Conservation (phyloP, 495 filamentous ascomycete species). For the Terfezia claveryi region DNA sequence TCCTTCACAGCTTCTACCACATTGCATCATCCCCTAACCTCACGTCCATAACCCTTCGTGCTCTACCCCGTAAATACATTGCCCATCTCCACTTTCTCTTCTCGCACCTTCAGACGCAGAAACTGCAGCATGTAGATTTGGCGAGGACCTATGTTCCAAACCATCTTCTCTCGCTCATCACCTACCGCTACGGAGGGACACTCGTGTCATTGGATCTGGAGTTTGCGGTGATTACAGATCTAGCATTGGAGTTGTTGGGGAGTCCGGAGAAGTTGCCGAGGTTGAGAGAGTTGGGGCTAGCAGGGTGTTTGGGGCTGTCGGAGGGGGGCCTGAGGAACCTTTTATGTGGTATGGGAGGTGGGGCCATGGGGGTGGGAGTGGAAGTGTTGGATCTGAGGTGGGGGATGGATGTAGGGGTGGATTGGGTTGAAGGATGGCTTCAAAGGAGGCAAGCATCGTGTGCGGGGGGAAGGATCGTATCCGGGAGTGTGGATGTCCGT, state of each 20-base stretch:
- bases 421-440: not conserved
- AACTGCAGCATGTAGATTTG: not conserved
- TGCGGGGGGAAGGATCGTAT: not conserved
- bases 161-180: not conserved
- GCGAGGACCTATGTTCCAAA: not conserved
- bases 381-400: not conserved
- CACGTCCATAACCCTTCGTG: too few species aligned
- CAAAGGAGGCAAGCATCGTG: not conserved
- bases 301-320: not conserved
- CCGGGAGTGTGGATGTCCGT: too few species aligned
- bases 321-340: not conserved
- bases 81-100: too few species aligned
- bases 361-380: not conserved
- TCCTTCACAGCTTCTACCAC: too few species aligned
- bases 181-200: not conserved
- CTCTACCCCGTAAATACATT: too few species aligned
- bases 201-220: not conserved
- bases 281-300: not conserved
- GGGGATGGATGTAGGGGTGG: not conserved
- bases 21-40: too few species aligned
- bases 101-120: too few species aligned
- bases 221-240: not conserved
- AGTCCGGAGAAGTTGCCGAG: not conserved
- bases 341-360: not conserved
- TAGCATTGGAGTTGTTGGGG: not conserved